phyloP scores from a whole-genome alignment of 768 basidiomycete genomes.

The Trametes cubensis region DNA sequence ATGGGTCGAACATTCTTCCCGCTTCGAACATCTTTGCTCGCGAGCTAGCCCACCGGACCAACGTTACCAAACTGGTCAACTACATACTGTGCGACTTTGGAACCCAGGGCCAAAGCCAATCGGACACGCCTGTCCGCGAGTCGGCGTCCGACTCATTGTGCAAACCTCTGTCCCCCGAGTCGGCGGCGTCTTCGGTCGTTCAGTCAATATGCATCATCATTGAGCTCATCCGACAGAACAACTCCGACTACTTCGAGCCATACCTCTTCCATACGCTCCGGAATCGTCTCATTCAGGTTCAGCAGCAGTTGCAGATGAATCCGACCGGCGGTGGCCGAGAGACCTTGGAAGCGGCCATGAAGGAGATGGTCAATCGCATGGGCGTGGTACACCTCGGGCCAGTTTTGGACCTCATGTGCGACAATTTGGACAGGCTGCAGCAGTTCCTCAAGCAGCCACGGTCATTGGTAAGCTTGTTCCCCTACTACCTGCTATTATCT shows the following conservation, averaged over 20 bases:
- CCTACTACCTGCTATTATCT: conserved; percentile 11
- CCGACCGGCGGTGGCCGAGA: conserved; percentile 59
- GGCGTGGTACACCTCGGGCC: conserved; percentile 90
- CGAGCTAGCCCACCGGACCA: conserved; percentile 77
- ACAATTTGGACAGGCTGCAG: conserved; percentile 69
- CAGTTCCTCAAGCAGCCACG: conserved; percentile 70
- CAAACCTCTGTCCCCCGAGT: conserved; percentile 40
- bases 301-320: conserved; percentile 62
- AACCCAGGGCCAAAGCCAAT: conserved; percentile 9
- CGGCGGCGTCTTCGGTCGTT: conserved; percentile 74
- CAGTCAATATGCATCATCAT: conserved; percentile 88
- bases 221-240: conserved; percentile 95
- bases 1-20: conserved; percentile 67
- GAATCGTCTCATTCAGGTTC: conserved; percentile 85
- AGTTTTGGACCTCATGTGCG: conserved; percentile 73
- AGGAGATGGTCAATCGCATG: conserved; percentile 81
- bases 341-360: conserved; percentile 70
- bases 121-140: conserved; percentile 23
- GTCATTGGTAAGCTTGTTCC: conserved; percentile 59
- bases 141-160: background rate
- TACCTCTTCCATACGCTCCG: conserved; percentile 94
- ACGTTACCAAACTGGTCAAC: conserved; percentile 67
- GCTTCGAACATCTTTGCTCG: conserved; percentile 88
- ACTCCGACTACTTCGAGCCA: conserved; percentile 98
- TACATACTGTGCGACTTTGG: conserved; percentile 77